A percentile compares a stretch with the other conserved stretches of the same genome.
Evolutionary conservation across 331 rosid genomes (phyloP).

Genomic region (Quercus lobata): DNA sequence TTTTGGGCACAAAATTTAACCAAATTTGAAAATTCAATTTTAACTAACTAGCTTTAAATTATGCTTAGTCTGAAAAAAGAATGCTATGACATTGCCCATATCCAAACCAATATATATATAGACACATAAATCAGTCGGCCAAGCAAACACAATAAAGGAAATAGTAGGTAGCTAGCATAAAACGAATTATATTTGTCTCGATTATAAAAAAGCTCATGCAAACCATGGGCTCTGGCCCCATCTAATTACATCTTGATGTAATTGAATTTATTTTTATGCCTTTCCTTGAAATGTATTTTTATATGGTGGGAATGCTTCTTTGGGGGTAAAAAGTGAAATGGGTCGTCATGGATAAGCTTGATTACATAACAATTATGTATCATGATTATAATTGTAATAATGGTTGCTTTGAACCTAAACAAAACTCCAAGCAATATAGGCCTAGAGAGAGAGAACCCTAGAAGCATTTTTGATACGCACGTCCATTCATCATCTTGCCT

Average conservation of each 20-base stretch:
- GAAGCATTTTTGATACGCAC: slow-evolving; percentile 28
- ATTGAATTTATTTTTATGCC: no score
- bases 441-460: slow-evolving; percentile 42
- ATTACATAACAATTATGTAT: slow-evolving; percentile 3
- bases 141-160: no score
- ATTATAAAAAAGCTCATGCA: no score
- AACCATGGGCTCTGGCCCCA: no score
- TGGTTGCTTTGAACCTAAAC: slow-evolving; percentile 57
- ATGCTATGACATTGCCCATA: neutral
- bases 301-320: neutral
- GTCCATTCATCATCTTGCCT: slow-evolving; percentile 27
- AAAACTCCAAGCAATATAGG: slow-evolving; percentile 48
- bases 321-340: neutral
- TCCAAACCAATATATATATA: neutral
- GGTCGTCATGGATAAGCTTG: neutral
- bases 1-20: neutral
- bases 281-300: no score
- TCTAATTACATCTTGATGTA: no score
- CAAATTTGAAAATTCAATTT: neutral
- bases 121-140: no score
- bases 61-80: no score
- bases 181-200: no score
- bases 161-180: no score
- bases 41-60: neutral
- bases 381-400: slow-evolving; percentile 21